Base-by-base conservation (phyloP, 768 basidiomycete species). In the Leccinum disarticulatum region DNA sequence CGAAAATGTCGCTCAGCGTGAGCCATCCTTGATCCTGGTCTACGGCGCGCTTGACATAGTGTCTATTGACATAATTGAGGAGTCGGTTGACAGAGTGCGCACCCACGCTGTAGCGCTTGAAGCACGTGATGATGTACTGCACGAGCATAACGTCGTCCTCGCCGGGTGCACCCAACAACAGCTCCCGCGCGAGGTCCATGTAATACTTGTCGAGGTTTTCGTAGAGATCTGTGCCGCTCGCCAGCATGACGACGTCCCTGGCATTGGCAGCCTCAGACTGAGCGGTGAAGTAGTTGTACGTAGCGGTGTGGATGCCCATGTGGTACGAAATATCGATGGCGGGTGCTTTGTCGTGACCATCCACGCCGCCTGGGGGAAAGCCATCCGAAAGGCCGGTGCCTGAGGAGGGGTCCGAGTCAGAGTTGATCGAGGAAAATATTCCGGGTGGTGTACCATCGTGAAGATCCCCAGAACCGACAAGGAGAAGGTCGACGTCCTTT, bases 11-110 rank as follows among this genome's bases (percentile, higher is more conserved):
- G 54, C 77, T 78, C 47, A 90, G 75, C 31, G 86, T 82, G 46
- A 91, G 78, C 90, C 90, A 91, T 46, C 90, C 89, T 63, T 79
- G 83, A 73, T 90, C 90, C 72, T 91, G 88, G 71, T 91, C 89
- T 15, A 87, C 77, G 49, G 86, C 87, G 28, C 88, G 86, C 68
- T 87, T 87, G 62, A 91, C 86, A 68, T 87, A 87, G 71, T 89
- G 87, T 38, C 84, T 75, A 67, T 85, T 85, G 51, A 85, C 77
- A 64, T 91, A 91, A 76, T 84, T 90, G 65, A 91, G 79, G 33
- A 91, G 82, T 65, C 90, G 83, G 73, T 87, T 82, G 57, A 87
- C 83, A 55, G 87, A 82, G 62, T 83, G 81, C 4, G 85, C 85
- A 52, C 90, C 88, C 47, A 83, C 78, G 61, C 80, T 80, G 71